Evolutionary conservation across 805 yeast genomes (phyloP), one percentile per base, ranked within the genome.

Genomic region (Myxozyma monticola): DNA sequence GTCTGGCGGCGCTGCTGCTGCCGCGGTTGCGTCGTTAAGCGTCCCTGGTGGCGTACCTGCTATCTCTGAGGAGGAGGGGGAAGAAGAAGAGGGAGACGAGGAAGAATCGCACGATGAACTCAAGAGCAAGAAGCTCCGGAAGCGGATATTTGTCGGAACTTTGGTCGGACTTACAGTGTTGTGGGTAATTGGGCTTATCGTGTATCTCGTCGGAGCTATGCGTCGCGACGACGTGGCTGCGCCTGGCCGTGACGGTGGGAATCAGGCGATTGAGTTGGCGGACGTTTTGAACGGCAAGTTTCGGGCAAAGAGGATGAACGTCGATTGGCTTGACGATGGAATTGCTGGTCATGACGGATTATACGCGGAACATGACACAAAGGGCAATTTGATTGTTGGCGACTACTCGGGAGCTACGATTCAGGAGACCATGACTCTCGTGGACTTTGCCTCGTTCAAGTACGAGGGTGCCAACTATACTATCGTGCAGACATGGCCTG

Each of bases 261-360:
- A 37, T 38, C 35, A 10, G 10, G 20, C 40, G 45, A 51, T 54
- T 18, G 42, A 26, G 25, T 30, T 54, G 20, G 45, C 39, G 21
- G 49, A 50, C 20, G 37, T 42, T 14, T n/a, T 54, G 45, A 14
- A 20, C 20, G 59, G 59, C 5, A 42, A 43, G n/a, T 54, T 54
- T 33, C 9, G 48, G 10, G 57, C 51, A 5, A 34, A 29, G 49
- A 28, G 42, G 3, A 25, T 51, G 21, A 24, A 45, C 17, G 34
- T 54, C 22, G 44, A 46, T 8, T 54, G 59, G 59, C 48, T 54
- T 10, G 57, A 49, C 26, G 59, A 54, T 18, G 59, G 59, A 18
- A 52, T 54, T 29, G 45, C 25, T 10, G 57, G 51, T n/a, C 59
- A 54, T 36, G 59, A 54, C 20, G 59, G 59, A 7, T 22, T 49